Percentiles rank a stretch among this genome's conserved stretches.
Evolutionary conservation across 768 basidiomycete species (phyloP).

Genomic region (Trametes cingulata): DNA sequence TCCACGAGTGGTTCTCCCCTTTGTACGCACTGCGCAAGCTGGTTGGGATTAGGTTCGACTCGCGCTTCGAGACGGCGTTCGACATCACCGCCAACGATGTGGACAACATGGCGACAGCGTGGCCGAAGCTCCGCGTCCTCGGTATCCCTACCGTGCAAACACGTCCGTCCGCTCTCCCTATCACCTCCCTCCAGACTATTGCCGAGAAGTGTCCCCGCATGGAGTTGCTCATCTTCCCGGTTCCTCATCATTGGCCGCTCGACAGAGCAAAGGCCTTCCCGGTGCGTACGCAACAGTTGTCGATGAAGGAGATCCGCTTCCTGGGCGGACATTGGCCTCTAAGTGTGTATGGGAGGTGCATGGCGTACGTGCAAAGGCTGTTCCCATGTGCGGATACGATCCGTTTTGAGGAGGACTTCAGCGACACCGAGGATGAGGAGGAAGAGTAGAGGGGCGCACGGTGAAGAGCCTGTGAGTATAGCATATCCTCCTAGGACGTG

Average conservation of each 20-base stretch:
- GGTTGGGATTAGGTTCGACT: background rate
- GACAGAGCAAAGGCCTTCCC: too few species aligned
- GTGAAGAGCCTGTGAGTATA: too few species aligned
- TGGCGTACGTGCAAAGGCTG: too few species aligned
- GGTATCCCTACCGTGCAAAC: background rate
- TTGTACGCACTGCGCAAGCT: conserved; percentile 1
- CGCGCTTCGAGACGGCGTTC: background rate
- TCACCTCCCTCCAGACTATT: background rate
- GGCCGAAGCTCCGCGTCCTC: background rate
- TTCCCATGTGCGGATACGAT: too few species aligned
- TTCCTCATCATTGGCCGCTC: background rate
- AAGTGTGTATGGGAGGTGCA: too few species aligned
- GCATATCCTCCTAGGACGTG: too few species aligned
- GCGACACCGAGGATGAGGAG: too few species aligned
- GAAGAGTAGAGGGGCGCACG: too few species aligned
- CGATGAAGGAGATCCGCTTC: too few species aligned
- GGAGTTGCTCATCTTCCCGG: background rate
- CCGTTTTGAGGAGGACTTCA: too few species aligned
- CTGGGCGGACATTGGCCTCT: too few species aligned
- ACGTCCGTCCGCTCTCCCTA: background rate
- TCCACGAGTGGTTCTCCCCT: conserved; percentile 7
- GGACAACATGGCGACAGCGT: background rate
- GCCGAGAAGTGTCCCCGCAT: conserved; percentile 1
- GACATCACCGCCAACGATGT: background rate
- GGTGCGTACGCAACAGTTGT: too few species aligned